Conservation (phyloP, 2,329 filamentous ascomycete species). For the Fusarium udum region DNA sequence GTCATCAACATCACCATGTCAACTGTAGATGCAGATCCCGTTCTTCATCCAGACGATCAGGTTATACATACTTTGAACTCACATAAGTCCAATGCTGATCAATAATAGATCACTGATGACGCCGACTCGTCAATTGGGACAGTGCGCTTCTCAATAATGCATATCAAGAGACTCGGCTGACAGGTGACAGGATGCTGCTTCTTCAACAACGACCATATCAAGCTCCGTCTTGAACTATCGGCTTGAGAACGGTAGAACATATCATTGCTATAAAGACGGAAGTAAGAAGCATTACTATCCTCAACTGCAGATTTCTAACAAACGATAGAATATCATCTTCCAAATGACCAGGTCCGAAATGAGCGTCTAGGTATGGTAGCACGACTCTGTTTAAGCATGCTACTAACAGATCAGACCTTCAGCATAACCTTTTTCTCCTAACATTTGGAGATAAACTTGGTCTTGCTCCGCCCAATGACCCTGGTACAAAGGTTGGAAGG, state of each 20-base stretch:
- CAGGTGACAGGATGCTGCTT: not conserved
- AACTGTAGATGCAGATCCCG: not conserved
- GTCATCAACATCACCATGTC: not conserved
- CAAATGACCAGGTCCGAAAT: not conserved
- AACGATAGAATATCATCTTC: not conserved
- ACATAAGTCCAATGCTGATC: not conserved
- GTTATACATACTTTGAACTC: accelerated
- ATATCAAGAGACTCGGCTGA: accelerated
- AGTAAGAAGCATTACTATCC: not conserved
- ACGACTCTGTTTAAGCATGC: accelerated
- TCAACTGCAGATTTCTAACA: not conserved
- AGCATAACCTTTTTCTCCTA: not conserved
- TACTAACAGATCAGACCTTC: not conserved
- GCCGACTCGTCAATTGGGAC: not conserved
- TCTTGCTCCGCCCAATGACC: not conserved
- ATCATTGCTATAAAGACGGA: conserved; percentile 13
- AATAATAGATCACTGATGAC: accelerated
- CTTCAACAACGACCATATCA: not conserved
- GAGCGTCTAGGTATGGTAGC: not conserved
- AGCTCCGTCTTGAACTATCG: not conserved
- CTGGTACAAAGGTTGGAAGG: not conserved
- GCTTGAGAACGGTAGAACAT: conserved; percentile 14
- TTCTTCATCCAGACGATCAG: not conserved
- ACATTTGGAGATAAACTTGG: not conserved
- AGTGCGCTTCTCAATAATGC: not conserved